phyloP scores from a whole-genome alignment of 148 eudicot species.

The Suaeda aralocaspica region DNA sequence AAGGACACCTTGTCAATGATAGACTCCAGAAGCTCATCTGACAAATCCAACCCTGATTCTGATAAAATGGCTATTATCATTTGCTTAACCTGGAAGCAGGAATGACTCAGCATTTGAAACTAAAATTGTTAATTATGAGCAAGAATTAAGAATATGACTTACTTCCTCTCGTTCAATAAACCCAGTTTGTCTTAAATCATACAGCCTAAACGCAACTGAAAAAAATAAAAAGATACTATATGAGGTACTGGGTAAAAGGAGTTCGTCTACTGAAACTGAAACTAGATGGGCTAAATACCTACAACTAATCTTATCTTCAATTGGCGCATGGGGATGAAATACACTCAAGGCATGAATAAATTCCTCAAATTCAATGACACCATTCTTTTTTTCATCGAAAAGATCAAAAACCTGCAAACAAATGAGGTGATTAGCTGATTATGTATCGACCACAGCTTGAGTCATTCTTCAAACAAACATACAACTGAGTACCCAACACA shows the following conservation, averaged over 20 bases:
- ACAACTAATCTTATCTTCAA: conserved; percentile 80
- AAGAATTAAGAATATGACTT: conserved; percentile 31
- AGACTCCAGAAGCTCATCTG: conserved; percentile 74
- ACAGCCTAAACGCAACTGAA: conserved; percentile 90
- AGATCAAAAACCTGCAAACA: conserved; percentile 72
- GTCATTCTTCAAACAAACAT: neutral
- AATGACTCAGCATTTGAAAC: conserved; percentile 13
- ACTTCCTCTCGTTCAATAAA: conserved; percentile 98
- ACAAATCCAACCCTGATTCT: conserved; percentile 65
- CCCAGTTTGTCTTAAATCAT: conserved; percentile 90
- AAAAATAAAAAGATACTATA: conserved; percentile 7
- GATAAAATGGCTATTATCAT: conserved; percentile 77
- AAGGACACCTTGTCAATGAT: conserved; percentile 69
- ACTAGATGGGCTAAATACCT: conserved; percentile 22
- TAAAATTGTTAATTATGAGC: neutral
- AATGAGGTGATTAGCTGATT: neutral
- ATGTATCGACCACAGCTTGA: neutral
- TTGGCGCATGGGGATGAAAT: conserved; percentile 69
- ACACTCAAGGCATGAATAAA: conserved; percentile 68
- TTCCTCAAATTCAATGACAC: conserved; percentile 83
- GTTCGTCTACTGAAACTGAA: neutral
- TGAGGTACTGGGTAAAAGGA: neutral
- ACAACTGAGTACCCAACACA: too few relatives aligned
- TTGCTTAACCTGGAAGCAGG: conserved; percentile 69
- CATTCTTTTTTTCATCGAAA: conserved; percentile 78